Conservation (phyloP, 2,329 filamentous ascomycete species). For the Diaporthe sp. region DNA sequence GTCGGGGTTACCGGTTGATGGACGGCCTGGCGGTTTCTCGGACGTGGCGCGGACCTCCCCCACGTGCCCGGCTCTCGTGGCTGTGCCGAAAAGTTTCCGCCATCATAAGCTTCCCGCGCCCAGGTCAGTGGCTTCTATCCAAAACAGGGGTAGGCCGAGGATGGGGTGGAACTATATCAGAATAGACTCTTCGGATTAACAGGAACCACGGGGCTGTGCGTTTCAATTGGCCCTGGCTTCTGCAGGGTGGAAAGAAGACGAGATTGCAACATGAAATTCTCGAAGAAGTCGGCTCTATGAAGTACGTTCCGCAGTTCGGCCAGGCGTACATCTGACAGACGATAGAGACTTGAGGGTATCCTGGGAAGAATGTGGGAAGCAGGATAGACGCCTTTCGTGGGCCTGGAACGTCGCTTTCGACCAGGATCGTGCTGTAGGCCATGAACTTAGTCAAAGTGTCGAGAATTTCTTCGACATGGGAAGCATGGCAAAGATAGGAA, state of each 20-base stretch:
- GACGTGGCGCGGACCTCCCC: neutral
- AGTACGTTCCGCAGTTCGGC: neutral
- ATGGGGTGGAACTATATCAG: neutral
- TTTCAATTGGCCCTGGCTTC: conserved; percentile 20
- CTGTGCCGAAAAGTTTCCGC: conserved; percentile 17
- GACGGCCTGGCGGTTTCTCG: neutral
- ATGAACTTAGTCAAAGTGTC: neutral
- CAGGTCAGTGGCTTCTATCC: conserved; percentile 22
- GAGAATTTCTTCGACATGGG: neutral
- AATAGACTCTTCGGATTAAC: conserved; percentile 3
- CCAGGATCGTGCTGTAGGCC: neutral
- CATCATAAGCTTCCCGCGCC: conserved; percentile 15
- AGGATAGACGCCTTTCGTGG: neutral
- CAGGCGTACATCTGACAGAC: neutral
- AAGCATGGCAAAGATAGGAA: neutral
- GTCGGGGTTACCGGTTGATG: conserved; percentile 13
- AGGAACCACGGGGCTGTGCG: conserved; percentile 18
- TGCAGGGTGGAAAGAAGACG: neutral
- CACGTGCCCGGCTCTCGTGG: conserved; percentile 11
- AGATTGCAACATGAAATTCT: neutral
- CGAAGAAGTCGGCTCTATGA: conserved; percentile 6
- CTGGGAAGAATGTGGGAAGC: neutral
- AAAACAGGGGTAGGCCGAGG: conserved; percentile 23
- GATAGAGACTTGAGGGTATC: neutral
- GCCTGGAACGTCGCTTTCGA: neutral